Evolutionary conservation across 495 filamentous ascomycete species (phyloP), one percentile per base, ranked within the genome.

Genomic region (Tirmania nivea): DNA sequence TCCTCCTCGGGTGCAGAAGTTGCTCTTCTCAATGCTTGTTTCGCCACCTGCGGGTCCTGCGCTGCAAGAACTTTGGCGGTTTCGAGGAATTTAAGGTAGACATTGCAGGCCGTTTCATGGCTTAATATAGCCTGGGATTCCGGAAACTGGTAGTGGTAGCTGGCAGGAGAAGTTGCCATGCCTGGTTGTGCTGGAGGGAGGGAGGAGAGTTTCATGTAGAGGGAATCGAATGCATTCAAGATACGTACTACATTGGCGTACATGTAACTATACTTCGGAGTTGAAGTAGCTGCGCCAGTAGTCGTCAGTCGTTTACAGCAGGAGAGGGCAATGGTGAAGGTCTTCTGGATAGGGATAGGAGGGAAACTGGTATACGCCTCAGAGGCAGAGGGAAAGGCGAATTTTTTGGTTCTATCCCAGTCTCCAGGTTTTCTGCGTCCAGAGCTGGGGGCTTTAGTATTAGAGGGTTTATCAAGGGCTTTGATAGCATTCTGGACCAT

Each of bases 281-380:
- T 56, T 60, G 17, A 34, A 35, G 10, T 20, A 19, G 10, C 59
- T 54, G 21, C 58, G 59, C 1, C 59, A 54, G 9, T 49, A 12
- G 35, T 31, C 25, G 25, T 31, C 4, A 31, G 25, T 31, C 59
- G 59, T n/a, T 60, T 60, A 19, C 59, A 60, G 35, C 52, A 53
- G 4, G 59, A 60, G 16, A 60, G 54, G 1, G 59, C 59, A 35
- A 51, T 51, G 50, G 19, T 34, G 50, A 51, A 51, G 6, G 50
- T 34, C 21, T 51, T 51, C 6, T 10, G 17, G 11, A 35, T 51
- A 1, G 50, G 25, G 25, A 31, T 31, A 31, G 25, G 25, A 31
- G 25, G 25, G 4, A 31, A 31, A 31, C 25, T 7, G 25, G 25
- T 31, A 7, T 31, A 31, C 25, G 25, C 25, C 25, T 31, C 25